Conservation (phyloP, 2,329 filamentous ascomycete genomes). For the Xylaria sp. region DNA sequence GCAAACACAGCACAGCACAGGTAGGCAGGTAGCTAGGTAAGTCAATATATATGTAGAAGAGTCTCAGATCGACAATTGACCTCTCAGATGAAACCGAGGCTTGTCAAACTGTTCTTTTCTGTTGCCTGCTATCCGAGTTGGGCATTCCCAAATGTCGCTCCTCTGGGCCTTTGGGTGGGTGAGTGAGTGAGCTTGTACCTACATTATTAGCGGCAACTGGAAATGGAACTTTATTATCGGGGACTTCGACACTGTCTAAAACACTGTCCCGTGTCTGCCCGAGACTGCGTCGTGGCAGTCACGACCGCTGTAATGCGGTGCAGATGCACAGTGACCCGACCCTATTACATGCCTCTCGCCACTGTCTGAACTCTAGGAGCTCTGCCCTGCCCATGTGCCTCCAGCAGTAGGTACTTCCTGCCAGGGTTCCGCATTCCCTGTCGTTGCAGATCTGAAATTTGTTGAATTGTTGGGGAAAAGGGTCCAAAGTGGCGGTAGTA, state of each 20-base stretch:
- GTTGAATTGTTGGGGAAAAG: slow-evolving; percentile 51
- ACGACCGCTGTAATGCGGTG: background rate
- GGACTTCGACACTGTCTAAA: slow-evolving; percentile 4
- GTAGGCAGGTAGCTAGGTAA: background rate
- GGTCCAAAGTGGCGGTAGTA: slow-evolving; percentile 42
- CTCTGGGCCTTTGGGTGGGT: too few species aligned
- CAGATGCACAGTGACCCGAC: background rate
- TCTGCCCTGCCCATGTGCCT: background rate
- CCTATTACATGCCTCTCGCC: background rate
- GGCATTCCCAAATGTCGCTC: background rate
- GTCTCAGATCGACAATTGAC: background rate
- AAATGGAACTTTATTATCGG: slow-evolving; percentile 14
- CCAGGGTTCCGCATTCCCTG: slow-evolving; percentile 26
- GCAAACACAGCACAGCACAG: background rate
- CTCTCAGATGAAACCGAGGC: slow-evolving; percentile 24
- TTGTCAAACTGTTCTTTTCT: slow-evolving; percentile 12
- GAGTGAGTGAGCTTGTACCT: background rate
- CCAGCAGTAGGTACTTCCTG: background rate
- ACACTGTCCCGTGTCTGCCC: slow-evolving; percentile 1
- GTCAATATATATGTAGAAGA: background rate
- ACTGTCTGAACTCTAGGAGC: slow-evolving; percentile 16
- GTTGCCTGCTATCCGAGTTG: background rate
- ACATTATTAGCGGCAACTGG: background rate
- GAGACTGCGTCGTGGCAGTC: background rate
- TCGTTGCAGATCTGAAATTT: slow-evolving; percentile 47